phyloP scores from a whole-genome alignment of 192 early-diverging fungal species.

The Coemansia sp. region DNA sequence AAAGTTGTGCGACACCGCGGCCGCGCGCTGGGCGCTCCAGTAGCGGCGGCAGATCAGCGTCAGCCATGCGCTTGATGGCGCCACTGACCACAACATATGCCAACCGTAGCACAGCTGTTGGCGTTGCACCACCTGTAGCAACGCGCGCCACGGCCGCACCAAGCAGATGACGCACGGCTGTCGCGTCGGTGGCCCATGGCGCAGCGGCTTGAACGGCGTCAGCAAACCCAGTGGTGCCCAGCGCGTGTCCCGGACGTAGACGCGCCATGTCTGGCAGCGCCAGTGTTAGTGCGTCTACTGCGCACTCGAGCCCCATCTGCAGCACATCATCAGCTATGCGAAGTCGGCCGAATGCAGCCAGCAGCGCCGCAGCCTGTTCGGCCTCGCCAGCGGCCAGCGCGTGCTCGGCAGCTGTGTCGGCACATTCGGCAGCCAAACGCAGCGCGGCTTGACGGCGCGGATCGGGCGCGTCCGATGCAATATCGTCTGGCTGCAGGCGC shows the following conservation, averaged over 20 bases:
- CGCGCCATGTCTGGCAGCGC: not conserved
- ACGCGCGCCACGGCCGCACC: not conserved
- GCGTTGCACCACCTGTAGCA: not conserved
- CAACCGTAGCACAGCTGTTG: constrained; percentile 6
- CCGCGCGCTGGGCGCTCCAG: constrained; percentile 8
- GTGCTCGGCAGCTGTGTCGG: constrained; percentile 2
- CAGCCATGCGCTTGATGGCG: constrained; percentile 12
- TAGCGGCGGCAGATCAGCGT: not conserved
- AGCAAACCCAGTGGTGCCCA: not conserved
- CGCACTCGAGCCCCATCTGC: constrained; percentile 22
- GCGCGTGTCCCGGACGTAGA: not conserved
- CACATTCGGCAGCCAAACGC: too few relatives aligned
- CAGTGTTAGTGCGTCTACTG: constrained; percentile 1
- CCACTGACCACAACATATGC: constrained; percentile 35
- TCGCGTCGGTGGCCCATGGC: not conserved
- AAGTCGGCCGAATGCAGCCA: constrained; percentile 23
- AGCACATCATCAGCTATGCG: constrained; percentile 28
- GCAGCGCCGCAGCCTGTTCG: too few relatives aligned
- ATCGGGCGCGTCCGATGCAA: too few relatives aligned
- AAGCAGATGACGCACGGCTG: not conserved
- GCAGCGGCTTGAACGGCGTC: not conserved
- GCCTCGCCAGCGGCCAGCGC: constrained; percentile 6
- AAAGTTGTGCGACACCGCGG: constrained; percentile 19
- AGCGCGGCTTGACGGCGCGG: too few relatives aligned
- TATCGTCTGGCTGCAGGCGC: too few relatives aligned